Percentiles rank a stretch among this genome's conserved stretches.
Evolutionary conservation across 148 eudicot genomes (phyloP).

Genomic region (Suaeda aralocaspica): DNA sequence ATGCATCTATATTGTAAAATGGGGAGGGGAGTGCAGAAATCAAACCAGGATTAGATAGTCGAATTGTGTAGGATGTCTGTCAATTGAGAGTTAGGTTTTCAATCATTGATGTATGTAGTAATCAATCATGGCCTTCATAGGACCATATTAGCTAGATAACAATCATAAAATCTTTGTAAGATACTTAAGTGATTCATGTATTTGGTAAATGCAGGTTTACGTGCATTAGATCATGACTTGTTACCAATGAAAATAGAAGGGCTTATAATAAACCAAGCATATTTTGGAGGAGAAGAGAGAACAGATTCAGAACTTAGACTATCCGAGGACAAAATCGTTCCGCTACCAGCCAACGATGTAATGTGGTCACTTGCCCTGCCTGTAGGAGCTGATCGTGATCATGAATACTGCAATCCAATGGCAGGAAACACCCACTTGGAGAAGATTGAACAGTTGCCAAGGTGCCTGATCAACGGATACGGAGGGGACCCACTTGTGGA

Average conservation of each 20-base stretch:
- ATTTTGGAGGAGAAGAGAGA: conserved; percentile 54
- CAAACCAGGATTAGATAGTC: too few relatives aligned
- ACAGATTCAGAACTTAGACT: conserved; percentile 45
- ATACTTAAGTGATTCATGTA: too few relatives aligned
- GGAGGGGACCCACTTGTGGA: conserved; percentile 75
- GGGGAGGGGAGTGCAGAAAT: too few relatives aligned
- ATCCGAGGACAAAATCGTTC: conserved; percentile 37
- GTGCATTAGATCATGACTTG: conserved; percentile 48
- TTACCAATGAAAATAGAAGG: conserved; percentile 66
- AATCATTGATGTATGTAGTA: too few relatives aligned
- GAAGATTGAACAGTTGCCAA: conserved; percentile 65
- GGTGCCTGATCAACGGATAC: conserved; percentile 52
- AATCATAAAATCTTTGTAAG: too few relatives aligned
- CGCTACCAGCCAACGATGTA: conserved; percentile 42
- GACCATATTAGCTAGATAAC: too few relatives aligned
- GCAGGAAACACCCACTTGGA: conserved; percentile 14
- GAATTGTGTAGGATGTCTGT: too few relatives aligned
- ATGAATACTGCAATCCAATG: conserved; percentile 54
- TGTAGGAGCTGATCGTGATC: conserved; percentile 49
- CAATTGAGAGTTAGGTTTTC: too few relatives aligned
- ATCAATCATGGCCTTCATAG: too few relatives aligned
- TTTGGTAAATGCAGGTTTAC: conserved; percentile 32
- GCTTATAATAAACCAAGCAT: conserved; percentile 76
- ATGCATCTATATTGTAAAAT: too few relatives aligned
- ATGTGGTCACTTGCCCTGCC: conserved; percentile 79